Base-by-base conservation (phyloP, 2,329 filamentous ascomycete genomes). In the Claviceps pazoutovae region DNA sequence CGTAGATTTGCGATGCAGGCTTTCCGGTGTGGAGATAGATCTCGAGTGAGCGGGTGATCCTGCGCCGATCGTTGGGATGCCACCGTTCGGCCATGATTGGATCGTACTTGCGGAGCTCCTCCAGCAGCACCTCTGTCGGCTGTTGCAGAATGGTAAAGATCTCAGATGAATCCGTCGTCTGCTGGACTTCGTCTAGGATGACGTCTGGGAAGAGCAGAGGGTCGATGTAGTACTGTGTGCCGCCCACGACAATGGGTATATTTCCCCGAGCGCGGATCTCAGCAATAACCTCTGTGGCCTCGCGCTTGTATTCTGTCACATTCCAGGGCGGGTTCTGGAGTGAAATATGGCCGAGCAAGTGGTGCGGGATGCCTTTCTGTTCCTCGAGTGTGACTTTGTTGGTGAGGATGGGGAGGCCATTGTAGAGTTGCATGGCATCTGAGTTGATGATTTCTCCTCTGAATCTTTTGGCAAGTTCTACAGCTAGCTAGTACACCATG, bases 341-440 rank as follows among this genome's bases (percentile, higher is more conserved):
- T 5, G 79, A 75, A 51, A 97, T 83, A 56, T 82, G 83, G 49
- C 86, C 88, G 23, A 98, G 77, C 3, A 98, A 72, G 66, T 98
- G 91, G 64, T 98, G 93, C 4, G 86, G 84, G 11, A 98, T 74
- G 9, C 84, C 87, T 55, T 84, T 78, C 61, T 82, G 83, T 64
- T 97, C 91, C 19, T 81, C 75, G 1, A 63, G 50, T 0, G 86
- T 80, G 53, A 97, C 86, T 65, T 97, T 95, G 67, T 98, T 98
- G 26, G 93, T 98, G 59, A 97, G 91, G 56, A 97, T 84, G 5
- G 93, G 89, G 44, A 98, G 72, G 2, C 93, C 93, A 50, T 79
- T 78, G 66, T 98, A 98, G 70, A 98, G 82, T 66, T 98, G 93
- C 89, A 98, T 95, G 41, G 93, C 93, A 73, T 98, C 93, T 46